Conservation (phyloP, 768 basidiomycete species). For the Crassisporium funariophilum region DNA sequence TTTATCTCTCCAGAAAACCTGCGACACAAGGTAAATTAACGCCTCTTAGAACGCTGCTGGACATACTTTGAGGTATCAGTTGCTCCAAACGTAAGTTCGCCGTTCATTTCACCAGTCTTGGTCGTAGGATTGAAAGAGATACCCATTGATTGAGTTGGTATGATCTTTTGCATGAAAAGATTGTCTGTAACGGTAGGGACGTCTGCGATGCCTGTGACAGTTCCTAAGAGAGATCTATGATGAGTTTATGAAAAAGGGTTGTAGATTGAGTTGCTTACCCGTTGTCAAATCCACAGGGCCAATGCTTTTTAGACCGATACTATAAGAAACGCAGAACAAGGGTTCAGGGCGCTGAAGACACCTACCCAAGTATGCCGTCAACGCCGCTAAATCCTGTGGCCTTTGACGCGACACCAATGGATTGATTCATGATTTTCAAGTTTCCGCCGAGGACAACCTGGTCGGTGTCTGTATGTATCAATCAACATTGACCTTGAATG, state of each 20-base stretch:
- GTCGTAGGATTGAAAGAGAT: conserved; percentile 56
- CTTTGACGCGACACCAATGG: conserved; percentile 58
- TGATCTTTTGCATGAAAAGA: conserved; percentile 40
- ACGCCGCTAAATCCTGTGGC: conserved; percentile 45
- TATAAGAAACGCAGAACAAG: neutral
- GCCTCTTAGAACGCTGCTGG: conserved; percentile 2
- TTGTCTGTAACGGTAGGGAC: conserved; percentile 63
- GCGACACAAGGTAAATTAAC: too few relatives aligned
- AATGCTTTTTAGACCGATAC: conserved; percentile 7
- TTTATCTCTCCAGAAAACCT: neutral
- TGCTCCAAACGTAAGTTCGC: conserved; percentile 51
- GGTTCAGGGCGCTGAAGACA: neutral
- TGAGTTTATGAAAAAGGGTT: neutral
- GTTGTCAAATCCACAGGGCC: conserved; percentile 14
- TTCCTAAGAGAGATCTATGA: neutral
- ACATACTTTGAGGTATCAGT: conserved; percentile 37
- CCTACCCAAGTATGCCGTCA: conserved; percentile 41
- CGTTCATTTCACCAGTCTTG: conserved; percentile 35
- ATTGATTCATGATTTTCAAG: conserved; percentile 53
- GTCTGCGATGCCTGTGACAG: neutral
- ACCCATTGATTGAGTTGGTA: conserved; percentile 41
- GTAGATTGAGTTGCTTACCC: conserved; percentile 1
- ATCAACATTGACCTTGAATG: neutral
- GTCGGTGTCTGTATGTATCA: conserved; percentile 32
- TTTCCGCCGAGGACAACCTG: conserved; percentile 48